phyloP scores from a whole-genome alignment of 768 basidiomycete species.

The Cyclocybe aegerita region DNA sequence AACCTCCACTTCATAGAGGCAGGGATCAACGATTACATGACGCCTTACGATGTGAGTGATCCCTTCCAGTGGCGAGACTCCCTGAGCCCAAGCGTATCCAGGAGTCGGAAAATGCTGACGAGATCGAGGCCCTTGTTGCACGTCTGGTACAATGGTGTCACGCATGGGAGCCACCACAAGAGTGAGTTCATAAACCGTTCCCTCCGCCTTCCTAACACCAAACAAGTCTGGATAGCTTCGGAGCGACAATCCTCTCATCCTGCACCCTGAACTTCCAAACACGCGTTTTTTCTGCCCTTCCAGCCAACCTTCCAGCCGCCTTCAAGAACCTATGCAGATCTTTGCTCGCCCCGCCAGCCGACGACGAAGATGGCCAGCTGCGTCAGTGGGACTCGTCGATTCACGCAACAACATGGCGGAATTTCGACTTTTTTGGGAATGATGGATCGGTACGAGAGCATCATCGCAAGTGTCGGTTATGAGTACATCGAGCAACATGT shows the following conservation, averaged over 20 bases:
- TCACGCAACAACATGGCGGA: slow-evolving; percentile 18
- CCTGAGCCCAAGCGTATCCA: not conserved
- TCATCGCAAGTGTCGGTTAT: slow-evolving; percentile 83
- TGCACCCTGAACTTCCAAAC: slow-evolving; percentile 77
- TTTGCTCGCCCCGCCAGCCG: slow-evolving; percentile 46
- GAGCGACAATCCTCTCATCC: slow-evolving; percentile 54
- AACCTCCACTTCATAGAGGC: slow-evolving; percentile 55
- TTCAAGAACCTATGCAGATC: slow-evolving; percentile 67
- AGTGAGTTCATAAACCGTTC: too few species aligned
- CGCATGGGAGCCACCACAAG: slow-evolving; percentile 68
- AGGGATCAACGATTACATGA: slow-evolving; percentile 60
- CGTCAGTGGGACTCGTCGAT: slow-evolving; percentile 9
- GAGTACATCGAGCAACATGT: slow-evolving; percentile 82
- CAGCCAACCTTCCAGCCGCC: slow-evolving; percentile 62
- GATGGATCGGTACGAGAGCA: slow-evolving; percentile 78
- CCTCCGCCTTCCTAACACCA: slow-evolving; percentile 1
- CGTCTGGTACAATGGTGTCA: slow-evolving; percentile 71
- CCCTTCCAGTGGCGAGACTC: not conserved
- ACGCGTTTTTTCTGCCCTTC: slow-evolving; percentile 69
- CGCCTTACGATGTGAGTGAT: slow-evolving; percentile 55
- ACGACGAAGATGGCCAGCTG: slow-evolving; percentile 11
- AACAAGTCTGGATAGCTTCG: slow-evolving; percentile 56
- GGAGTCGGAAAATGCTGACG: slow-evolving; percentile 40
- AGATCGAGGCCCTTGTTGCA: slow-evolving; percentile 54
- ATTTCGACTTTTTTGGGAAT: slow-evolving; percentile 72